Conservation (phyloP, 1,284 basidiomycete species). For the Rhodotorula sp. region DNA sequence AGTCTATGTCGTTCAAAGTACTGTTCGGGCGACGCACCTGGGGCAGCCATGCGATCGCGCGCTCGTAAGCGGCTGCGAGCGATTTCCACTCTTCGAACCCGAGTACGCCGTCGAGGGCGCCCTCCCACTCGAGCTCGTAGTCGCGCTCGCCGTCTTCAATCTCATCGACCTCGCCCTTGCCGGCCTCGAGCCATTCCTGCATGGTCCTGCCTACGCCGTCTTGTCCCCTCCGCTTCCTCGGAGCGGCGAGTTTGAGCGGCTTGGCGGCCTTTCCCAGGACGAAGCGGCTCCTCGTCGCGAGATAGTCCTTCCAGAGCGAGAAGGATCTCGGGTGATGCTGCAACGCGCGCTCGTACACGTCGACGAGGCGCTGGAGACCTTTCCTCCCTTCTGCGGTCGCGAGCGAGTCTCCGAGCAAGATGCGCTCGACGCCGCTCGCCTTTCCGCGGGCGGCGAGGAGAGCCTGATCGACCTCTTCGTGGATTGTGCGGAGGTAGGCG, state of each 20-base stretch:
- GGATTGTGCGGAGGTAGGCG: conserved; percentile 74
- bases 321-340: conserved; percentile 83
- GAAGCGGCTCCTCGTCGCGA: conserved; percentile 76
- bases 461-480: conserved; percentile 59
- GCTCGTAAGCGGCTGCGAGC: conserved; percentile 82
- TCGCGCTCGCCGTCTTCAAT: conserved; percentile 56
- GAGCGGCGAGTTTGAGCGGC: conserved; percentile 50
- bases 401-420: conserved; percentile 47
- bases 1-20: neutral
- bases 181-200: conserved; percentile 40
- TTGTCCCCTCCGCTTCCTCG: conserved; percentile 54
- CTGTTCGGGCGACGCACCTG: conserved; percentile 58
- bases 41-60: conserved; percentile 90
- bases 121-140: conserved; percentile 61
- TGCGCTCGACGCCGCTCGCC: conserved; percentile 51
- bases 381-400: conserved; percentile 33
- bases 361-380: conserved; percentile 50
- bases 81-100: conserved; percentile 95
- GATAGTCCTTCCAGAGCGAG: conserved; percentile 93
- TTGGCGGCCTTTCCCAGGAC: conserved; percentile 69
- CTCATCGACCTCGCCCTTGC: conserved; percentile 57
- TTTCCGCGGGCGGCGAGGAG: conserved; percentile 52
- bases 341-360: conserved; percentile 89
- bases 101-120: conserved; percentile 77
- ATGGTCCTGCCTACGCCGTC: conserved; percentile 33